Evolutionary conservation across 2,329 filamentous ascomycete species (phyloP).

Genomic region (Aspergillus aculeatus): DNA sequence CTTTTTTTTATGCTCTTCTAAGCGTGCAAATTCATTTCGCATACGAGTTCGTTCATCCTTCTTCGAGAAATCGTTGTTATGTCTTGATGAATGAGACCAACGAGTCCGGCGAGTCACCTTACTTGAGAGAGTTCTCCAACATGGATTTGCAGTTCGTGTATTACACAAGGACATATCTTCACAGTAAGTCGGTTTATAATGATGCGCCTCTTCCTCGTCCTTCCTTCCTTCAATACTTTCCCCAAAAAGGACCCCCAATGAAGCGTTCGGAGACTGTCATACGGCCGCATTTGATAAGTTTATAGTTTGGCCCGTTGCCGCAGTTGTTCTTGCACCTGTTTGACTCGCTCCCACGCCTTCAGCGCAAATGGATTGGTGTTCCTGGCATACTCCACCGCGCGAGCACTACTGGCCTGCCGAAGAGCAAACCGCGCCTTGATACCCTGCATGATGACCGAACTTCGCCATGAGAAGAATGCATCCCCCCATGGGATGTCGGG

Average conservation of each 20-base stretch:
- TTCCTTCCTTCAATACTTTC: neutral
- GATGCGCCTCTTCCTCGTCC: neutral
- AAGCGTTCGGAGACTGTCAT: neutral
- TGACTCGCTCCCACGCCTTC: conserved; percentile 73
- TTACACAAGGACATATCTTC: neutral
- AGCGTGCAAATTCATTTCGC: neutral
- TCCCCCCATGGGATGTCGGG: conserved; percentile 61
- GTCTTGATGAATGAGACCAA: too few relatives aligned
- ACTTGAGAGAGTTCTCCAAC: neutral
- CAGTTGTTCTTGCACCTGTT: conserved; percentile 45
- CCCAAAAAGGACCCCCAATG: neutral
- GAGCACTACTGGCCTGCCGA: conserved; percentile 84
- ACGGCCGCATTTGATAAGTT: conserved; percentile 19
- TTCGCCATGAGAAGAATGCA: conserved; percentile 61
- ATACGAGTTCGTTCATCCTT: neutral
- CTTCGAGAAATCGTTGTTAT: neutral
- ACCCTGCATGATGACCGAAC: conserved; percentile 72
- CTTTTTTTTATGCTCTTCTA: neutral
- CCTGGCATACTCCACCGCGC: conserved; percentile 70
- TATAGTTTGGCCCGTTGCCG: conserved; percentile 45
- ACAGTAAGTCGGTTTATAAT: neutral
- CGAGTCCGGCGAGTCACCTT: neutral
- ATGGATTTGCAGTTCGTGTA: neutral
- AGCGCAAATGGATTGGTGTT: conserved; percentile 71
- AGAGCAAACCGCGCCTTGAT: conserved; percentile 85